Conservation (phyloP, 495 filamentous ascomycete genomes). For the Aspergillus haitiensis region DNA sequence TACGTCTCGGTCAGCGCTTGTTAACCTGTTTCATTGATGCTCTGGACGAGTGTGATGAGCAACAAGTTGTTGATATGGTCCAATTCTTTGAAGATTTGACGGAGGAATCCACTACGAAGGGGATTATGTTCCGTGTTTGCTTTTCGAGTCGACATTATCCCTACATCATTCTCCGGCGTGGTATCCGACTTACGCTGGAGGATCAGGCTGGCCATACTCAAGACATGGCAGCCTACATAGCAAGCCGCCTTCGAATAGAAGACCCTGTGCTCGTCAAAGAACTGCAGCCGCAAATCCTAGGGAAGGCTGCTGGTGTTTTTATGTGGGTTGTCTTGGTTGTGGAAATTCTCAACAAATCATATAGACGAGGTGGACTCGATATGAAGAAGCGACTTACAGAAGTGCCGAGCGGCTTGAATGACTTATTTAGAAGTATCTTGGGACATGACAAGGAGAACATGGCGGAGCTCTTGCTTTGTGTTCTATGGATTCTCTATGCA, state of each 20-base stretch:
- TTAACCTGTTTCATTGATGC: constrained; percentile 43
- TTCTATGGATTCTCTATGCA: constrained; percentile 43
- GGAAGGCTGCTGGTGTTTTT: constrained; percentile 47
- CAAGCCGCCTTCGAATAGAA: constrained; percentile 25
- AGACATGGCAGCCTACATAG: constrained; percentile 30
- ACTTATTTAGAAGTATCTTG: constrained; percentile 44
- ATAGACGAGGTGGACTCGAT: constrained; percentile 25
- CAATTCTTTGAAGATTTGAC: constrained; percentile 39
- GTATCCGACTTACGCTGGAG: constrained; percentile 32
- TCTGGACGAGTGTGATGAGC: constrained; percentile 43
- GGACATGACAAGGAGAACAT: constrained; percentile 28
- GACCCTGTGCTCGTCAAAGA: constrained; percentile 16
- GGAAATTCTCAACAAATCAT: constrained; percentile 45
- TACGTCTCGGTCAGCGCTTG: constrained; percentile 21
- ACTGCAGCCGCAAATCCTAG: constrained; percentile 31
- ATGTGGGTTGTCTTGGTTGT: constrained; percentile 52
- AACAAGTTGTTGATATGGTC: constrained; percentile 39
- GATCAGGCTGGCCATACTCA: constrained; percentile 30
- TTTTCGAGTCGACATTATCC: constrained; percentile 56
- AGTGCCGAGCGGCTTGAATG: constrained; percentile 35
- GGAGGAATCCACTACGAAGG: constrained; percentile 18
- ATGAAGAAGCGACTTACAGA: constrained; percentile 32
- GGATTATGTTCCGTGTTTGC: constrained; percentile 32
- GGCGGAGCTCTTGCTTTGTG: constrained; percentile 32
- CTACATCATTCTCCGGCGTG: constrained; percentile 38